phyloP scores from a whole-genome alignment of 305 asterid genomes.

The Fraxinus sp. region DNA sequence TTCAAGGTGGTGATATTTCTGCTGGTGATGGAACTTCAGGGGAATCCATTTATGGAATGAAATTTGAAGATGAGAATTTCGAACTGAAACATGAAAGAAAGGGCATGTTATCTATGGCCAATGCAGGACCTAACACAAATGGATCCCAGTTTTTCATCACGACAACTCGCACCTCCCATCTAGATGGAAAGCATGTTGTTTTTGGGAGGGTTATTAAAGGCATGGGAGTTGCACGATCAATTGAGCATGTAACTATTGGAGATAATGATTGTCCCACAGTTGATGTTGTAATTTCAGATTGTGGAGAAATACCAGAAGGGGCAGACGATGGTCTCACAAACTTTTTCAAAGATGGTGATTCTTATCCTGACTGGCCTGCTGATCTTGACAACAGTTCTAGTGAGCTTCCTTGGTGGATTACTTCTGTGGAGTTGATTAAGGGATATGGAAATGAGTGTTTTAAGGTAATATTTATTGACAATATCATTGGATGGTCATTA shows the following conservation, averaged over 20 bases:
- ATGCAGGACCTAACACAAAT: slow-evolving; percentile 78
- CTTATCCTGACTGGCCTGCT: slow-evolving; percentile 87
- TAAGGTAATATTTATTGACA: slow-evolving; percentile 49
- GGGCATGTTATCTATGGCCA: slow-evolving; percentile 95
- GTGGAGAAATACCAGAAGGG: slow-evolving; percentile 87
- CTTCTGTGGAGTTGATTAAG: slow-evolving; percentile 66
- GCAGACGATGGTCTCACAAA: slow-evolving; percentile 73
- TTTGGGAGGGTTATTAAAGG: slow-evolving; percentile 91
- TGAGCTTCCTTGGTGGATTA: slow-evolving; percentile 88
- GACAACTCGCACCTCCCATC: slow-evolving; percentile 84
- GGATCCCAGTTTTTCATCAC: slow-evolving; percentile 95
- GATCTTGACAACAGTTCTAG: slow-evolving; percentile 62
- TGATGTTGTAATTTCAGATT: slow-evolving; percentile 61
- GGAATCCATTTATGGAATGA: slow-evolving; percentile 84
- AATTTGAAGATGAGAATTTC: slow-evolving; percentile 89
- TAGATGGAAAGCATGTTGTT: slow-evolving; percentile 93
- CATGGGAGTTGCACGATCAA: slow-evolving; percentile 86
- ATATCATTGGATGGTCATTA: background rate
- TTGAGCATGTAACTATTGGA: slow-evolving; percentile 71
- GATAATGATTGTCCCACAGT: slow-evolving; percentile 64
- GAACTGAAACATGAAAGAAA: slow-evolving; percentile 85
- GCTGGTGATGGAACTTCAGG: slow-evolving; percentile 95
- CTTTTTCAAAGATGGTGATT: slow-evolving; percentile 81
- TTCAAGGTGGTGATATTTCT: slow-evolving; percentile 93
- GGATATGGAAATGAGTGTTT: slow-evolving; percentile 79